phyloP scores from a whole-genome alignment of 192 early-diverging fungal genomes.

The Backusella tarrabulga region DNA sequence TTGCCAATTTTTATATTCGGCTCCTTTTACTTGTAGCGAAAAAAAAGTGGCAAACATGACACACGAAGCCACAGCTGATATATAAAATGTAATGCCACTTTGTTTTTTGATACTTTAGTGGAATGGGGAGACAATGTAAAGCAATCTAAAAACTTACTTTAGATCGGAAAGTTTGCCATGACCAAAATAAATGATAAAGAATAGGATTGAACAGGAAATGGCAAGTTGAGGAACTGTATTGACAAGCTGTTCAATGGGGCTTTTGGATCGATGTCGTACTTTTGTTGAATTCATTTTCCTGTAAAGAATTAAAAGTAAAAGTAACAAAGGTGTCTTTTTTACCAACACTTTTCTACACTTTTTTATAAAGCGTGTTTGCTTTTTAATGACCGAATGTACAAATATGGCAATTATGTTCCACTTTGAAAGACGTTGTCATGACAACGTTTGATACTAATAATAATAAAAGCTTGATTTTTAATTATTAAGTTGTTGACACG shows the following conservation, averaged over 20 bases:
- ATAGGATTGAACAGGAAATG: background rate
- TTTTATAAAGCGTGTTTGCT: background rate
- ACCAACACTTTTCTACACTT: background rate
- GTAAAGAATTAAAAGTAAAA: background rate
- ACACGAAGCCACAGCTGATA: background rate
- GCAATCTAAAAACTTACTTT: background rate
- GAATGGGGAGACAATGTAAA: background rate
- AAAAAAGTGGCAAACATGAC: background rate
- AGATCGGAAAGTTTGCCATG: background rate
- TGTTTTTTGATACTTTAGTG: background rate
- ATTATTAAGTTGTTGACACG: too few relatives aligned
- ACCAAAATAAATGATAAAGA: background rate
- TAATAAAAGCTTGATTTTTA: too few relatives aligned
- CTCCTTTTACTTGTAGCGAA: background rate
- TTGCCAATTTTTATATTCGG: constrained; percentile 14
- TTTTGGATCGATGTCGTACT: background rate
- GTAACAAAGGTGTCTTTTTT: background rate
- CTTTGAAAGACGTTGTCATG: background rate
- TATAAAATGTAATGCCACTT: background rate
- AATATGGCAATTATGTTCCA: background rate
- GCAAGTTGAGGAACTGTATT: constrained; percentile 11
- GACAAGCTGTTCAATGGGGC: background rate
- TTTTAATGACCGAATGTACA: background rate
- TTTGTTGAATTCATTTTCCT: background rate
- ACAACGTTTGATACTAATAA: background rate